Evolutionary conservation across 2,329 filamentous ascomycete species (phyloP).

Genomic region (Zymoseptoria pseudotritici): DNA sequence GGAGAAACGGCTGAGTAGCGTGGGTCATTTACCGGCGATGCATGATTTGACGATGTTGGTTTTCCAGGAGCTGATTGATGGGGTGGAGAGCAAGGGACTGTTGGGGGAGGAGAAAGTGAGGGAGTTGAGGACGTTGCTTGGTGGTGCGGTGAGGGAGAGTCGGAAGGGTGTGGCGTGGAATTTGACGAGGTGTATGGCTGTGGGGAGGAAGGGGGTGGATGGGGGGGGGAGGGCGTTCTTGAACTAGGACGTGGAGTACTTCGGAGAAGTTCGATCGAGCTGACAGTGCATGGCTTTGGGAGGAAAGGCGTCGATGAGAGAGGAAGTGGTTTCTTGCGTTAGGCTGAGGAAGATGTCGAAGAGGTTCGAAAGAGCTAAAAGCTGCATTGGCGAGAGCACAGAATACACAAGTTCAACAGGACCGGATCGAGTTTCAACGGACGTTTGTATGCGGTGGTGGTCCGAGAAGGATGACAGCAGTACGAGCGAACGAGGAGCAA

Average conservation of each 20-base stretch:
- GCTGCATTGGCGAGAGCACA: too few species aligned
- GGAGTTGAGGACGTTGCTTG: conserved; percentile 10
- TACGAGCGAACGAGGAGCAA: too few species aligned
- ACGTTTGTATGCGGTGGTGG: too few species aligned
- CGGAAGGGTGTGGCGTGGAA: conserved; percentile 17
- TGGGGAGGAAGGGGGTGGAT: conserved; percentile 11
- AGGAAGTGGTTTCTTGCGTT: too few species aligned
- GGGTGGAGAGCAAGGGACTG: conserved; percentile 11
- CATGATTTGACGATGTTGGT: conserved; percentile 16
- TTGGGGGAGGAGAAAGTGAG: conserved; percentile 11
- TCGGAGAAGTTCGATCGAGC: too few species aligned
- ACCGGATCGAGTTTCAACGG: too few species aligned
- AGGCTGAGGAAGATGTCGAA: too few species aligned
- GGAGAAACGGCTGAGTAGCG: conserved; percentile 14
- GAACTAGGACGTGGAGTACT: not conserved
- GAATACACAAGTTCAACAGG: too few species aligned
- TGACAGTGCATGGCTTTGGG: too few species aligned
- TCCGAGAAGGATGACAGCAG: too few species aligned
- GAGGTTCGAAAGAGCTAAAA: too few species aligned
- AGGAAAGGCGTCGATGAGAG: too few species aligned
- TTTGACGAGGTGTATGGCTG: conserved; percentile 16
- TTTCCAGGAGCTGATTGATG: conserved; percentile 18
- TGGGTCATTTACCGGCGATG: conserved; percentile 15
- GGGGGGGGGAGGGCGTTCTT: conserved; percentile 8
- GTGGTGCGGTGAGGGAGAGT: conserved; percentile 15